Percentiles rank a stretch among this genome's conserved stretches.
Evolutionary conservation across 192 early-diverging fungal species (phyloP).

Genomic region (Mycoemilia scoparia): DNA sequence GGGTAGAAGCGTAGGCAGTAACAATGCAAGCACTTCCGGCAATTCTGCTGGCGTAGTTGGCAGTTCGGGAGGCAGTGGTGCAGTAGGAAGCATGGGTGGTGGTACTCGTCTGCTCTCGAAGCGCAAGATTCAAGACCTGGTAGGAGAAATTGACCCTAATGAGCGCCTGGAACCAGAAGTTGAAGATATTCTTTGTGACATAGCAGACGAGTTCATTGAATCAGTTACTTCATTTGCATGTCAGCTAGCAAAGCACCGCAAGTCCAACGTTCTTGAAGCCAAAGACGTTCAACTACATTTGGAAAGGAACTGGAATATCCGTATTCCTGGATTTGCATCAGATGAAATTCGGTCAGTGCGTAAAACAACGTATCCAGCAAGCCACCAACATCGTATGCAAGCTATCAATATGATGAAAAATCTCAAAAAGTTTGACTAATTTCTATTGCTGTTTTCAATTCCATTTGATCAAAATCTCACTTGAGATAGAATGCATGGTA

Average conservation of each 20-base stretch:
- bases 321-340: slow-evolving; percentile 73
- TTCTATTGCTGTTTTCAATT: no score
- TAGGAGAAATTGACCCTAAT: slow-evolving; percentile 63
- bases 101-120: slow-evolving; percentile 41
- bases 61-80: neutral
- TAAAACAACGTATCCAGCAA: slow-evolving; percentile 39
- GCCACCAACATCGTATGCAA: slow-evolving; percentile 42
- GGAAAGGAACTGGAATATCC: slow-evolving; percentile 80
- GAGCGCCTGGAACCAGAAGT: slow-evolving; percentile 67
- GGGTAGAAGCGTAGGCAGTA: no score
- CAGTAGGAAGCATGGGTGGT: slow-evolving; percentile 9
- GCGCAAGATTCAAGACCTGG: slow-evolving; percentile 68
- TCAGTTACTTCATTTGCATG: slow-evolving; percentile 66
- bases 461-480: no score
- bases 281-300: slow-evolving; percentile 74
- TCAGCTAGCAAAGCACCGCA: slow-evolving; percentile 66
- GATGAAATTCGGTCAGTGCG: slow-evolving; percentile 60
- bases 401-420: slow-evolving; percentile 34
- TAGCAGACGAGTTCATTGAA: slow-evolving; percentile 78
- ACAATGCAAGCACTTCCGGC: no score
- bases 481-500: no score
- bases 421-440: slow-evolving; percentile 13
- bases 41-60: no score
- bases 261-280: slow-evolving; percentile 56
- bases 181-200: slow-evolving; percentile 66